These are phyloP conservation scores for Talaromyces ruber DNA, from an alignment of 495 filamentous ascomycete genomes.

Conservation along the genomic window DNA sequence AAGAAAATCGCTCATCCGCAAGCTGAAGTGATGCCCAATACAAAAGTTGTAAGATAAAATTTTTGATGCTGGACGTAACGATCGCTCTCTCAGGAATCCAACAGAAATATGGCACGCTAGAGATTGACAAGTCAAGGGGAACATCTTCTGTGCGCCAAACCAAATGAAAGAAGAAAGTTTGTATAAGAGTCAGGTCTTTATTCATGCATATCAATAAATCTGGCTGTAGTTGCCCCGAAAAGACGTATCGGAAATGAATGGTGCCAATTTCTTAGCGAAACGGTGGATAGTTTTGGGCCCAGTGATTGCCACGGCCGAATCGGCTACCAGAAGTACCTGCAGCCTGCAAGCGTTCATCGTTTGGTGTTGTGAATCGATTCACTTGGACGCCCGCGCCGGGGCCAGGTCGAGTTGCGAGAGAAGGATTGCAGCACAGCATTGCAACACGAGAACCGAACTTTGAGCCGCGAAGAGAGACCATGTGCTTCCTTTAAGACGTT, in stretches of 20 bases:
- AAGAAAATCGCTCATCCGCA: slow-evolving; percentile 1
- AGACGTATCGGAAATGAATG: not conserved
- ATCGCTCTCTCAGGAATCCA: not conserved
- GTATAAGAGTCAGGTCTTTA: not conserved
- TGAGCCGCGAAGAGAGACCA: slow-evolving; percentile 96
- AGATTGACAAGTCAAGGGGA: not conserved
- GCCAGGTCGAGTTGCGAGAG: slow-evolving; percentile 73
- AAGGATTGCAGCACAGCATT: slow-evolving; percentile 97
- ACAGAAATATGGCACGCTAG: slow-evolving; percentile 4
- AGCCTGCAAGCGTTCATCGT: slow-evolving; percentile 30
- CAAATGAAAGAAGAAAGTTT: not conserved
- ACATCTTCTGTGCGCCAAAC: not conserved
- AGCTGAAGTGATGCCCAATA: not conserved
- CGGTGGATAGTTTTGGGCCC: slow-evolving; percentile 27
- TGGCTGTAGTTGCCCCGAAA: not conserved
- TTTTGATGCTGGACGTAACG: slow-evolving; percentile 1
- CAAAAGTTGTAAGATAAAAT: slow-evolving; percentile 7
- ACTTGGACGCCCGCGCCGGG: slow-evolving; percentile 63
- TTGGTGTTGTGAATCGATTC: slow-evolving; percentile 50
- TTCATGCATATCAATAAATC: slow-evolving; percentile 3
- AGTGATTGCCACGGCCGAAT: slow-evolving; percentile 28
- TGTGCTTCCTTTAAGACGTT: slow-evolving; percentile 63
- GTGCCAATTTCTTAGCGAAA: slow-evolving; percentile 20
- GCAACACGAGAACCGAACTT: slow-evolving; percentile 98
- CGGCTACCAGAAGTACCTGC: slow-evolving; percentile 21